Conservation (phyloP, 2,329 filamentous ascomycete species). For the Phialophora tarda region DNA sequence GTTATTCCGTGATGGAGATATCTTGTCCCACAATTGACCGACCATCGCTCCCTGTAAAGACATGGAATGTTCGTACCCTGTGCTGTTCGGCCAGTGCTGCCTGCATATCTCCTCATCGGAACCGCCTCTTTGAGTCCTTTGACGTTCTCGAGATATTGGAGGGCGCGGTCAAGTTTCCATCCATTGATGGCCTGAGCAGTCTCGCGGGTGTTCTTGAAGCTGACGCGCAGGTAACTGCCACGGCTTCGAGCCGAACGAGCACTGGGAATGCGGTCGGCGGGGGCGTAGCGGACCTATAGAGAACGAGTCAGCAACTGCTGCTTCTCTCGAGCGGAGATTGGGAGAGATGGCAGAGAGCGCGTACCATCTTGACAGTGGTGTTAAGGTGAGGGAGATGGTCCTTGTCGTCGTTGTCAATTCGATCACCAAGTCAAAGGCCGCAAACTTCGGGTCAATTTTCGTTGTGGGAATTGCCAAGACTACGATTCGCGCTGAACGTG, state of each 20-base stretch:
- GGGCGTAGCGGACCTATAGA: conserved; percentile 89
- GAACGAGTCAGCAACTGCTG: conserved; percentile 23
- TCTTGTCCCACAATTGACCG: not conserved
- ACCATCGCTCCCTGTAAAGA: not conserved
- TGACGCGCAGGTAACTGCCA: conserved; percentile 98
- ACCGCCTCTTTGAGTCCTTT: conserved; percentile 96
- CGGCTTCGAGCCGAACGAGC: conserved; percentile 96
- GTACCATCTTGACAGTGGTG: conserved; percentile 36
- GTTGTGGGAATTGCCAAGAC: conserved; percentile 28
- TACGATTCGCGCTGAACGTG: not conserved
- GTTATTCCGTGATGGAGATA: not conserved
- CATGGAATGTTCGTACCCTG: conserved; percentile 74
- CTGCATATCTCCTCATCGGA: conserved; percentile 96
- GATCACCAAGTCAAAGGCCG: conserved; percentile 21
- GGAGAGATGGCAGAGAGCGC: not conserved
- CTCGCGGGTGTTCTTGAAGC: conserved; percentile 99
- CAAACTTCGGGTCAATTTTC: conserved; percentile 24
- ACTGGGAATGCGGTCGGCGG: conserved; percentile 76
- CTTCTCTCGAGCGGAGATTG: not conserved
- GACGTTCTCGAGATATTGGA: conserved; percentile 98
- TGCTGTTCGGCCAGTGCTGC: conserved; percentile 91
- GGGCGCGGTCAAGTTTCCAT: conserved; percentile 94
- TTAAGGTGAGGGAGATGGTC: conserved; percentile 31
- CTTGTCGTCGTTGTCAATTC: conserved; percentile 34
- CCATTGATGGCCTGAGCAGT: conserved; percentile 99